These are phyloP conservation scores for Osmanthus fragrans DNA, from an alignment of 257 asterid genomes.

Conservation along the genomic window DNA sequence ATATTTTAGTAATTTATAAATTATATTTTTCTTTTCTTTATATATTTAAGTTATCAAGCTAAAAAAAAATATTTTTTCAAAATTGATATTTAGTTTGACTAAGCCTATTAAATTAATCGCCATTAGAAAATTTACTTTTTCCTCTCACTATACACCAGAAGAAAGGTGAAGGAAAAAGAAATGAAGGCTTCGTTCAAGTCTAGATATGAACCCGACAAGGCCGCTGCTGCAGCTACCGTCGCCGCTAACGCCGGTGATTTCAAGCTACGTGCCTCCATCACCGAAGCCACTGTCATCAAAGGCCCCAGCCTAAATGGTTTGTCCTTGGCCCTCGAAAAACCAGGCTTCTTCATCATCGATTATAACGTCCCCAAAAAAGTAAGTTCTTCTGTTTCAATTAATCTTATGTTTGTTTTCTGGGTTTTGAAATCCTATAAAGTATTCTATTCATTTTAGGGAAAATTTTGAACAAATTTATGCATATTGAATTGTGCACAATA, in stretches of 20 bases:
- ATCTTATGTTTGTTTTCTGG: neutral
- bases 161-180: neutral
- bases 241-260: conserved; percentile 87
- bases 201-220: conserved; percentile 70
- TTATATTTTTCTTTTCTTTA: too few relatives aligned
- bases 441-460: too few relatives aligned
- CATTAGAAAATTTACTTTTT: too few relatives aligned
- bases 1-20: too few relatives aligned
- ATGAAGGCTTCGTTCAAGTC: conserved; percentile 85
- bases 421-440: too few relatives aligned
- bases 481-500: too few relatives aligned
- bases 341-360: conserved; percentile 81
- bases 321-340: conserved; percentile 73
- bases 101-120: too few relatives aligned
- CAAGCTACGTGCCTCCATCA: conserved; percentile 80
- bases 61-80: too few relatives aligned
- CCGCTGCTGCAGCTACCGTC: conserved; percentile 66
- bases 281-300: conserved; percentile 81
- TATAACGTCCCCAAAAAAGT: conserved; percentile 88
- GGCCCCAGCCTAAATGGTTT: conserved; percentile 89
- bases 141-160: too few relatives aligned
- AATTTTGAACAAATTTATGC: too few relatives aligned
- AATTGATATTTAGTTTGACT: too few relatives aligned
- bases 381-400: neutral
- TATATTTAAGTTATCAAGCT: too few relatives aligned